phyloP scores from a whole-genome alignment of 2,329 filamentous ascomycete species.

The Achaetomium macrosporum region DNA sequence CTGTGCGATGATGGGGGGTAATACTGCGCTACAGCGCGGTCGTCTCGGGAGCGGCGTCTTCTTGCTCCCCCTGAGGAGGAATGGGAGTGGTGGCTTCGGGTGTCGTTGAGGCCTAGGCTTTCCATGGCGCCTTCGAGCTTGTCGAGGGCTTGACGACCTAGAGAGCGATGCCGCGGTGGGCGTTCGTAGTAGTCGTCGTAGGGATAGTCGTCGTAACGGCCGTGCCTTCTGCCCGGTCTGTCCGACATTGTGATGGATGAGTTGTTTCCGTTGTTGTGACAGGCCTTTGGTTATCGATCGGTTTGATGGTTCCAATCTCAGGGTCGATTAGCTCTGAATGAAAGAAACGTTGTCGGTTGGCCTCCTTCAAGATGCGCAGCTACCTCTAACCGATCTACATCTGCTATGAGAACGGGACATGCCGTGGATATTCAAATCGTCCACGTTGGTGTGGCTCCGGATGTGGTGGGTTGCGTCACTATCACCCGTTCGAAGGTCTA shows the following conservation, averaged over 20 bases:
- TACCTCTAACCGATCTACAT: no score
- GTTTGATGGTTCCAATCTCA: no score
- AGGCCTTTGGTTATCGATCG: background rate
- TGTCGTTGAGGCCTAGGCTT: conserved; percentile 9
- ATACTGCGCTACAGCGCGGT: conserved; percentile 2
- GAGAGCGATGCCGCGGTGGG: conserved; percentile 18
- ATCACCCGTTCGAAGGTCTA: no score
- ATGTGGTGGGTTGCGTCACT: no score
- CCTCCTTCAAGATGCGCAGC: no score
- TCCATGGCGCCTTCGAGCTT: conserved; percentile 18
- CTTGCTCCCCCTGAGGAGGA: background rate
- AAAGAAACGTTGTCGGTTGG: no score
- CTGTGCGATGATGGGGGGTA: conserved; percentile 3
- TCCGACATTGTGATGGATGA: conserved; percentile 8
- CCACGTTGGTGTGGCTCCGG: no score
- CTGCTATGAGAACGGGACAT: no score
- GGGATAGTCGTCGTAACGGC: conserved; percentile 9
- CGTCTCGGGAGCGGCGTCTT: background rate
- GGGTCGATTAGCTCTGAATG: no score
- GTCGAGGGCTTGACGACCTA: conserved; percentile 20
- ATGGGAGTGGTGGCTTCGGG: conserved; percentile 4
- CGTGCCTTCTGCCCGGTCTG: conserved; percentile 12
- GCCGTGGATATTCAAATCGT: no score
- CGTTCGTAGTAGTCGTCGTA: conserved; percentile 11
- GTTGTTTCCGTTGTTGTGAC: background rate